Evolutionary conservation across 306 rosid genomes (phyloP), one percentile per base, ranked within the genome.

Genomic region (Astragalus glycyphyllos): DNA sequence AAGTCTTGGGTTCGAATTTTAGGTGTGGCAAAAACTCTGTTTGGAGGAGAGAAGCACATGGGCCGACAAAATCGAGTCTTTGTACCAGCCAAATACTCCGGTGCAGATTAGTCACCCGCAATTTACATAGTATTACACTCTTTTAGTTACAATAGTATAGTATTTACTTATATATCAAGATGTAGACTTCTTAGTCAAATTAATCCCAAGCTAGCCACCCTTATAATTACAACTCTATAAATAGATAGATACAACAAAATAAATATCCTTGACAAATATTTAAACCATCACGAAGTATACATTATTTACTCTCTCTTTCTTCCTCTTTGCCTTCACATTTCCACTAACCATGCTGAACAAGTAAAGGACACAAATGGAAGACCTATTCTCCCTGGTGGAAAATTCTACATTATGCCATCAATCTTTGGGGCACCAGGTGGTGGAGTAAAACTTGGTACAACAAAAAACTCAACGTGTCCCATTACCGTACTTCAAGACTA

Each of bases 391-490:
- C 75, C 66, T 0, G 35, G 46, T 5, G 15, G 45, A 8, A 29
- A 7, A 8, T 57, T 7, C 32, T 56, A 42, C 12, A 44, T 70
- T 3, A 0, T 1, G 8, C 55, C 66, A 42, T 11, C 56, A 0
- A 44, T 44, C 8, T 13, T 4, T 31, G 66, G 66, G 0, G 56
- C 34, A 15, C 54, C 41, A 5, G 75, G 57, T 31, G 75, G 66
- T 5, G 75, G 75, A 29, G 32, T 70, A 13, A 26, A 4, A 4
- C 62, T 17, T 11, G 60, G 35, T 1, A 6, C 14, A 45, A 44
- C 29, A 7, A 49, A 14, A 12, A 16, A 55, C 15, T 44, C 73
- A 46, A 32, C 50, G 4, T 65, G 73, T 58, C 74, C 74, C 5
- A 17, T 20, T 5, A 34, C 51, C 4, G 54, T 75, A 4, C 8